Conservation (phyloP, 768 basidiomycete genomes). For the Sistotremastrum niveocremeum region DNA sequence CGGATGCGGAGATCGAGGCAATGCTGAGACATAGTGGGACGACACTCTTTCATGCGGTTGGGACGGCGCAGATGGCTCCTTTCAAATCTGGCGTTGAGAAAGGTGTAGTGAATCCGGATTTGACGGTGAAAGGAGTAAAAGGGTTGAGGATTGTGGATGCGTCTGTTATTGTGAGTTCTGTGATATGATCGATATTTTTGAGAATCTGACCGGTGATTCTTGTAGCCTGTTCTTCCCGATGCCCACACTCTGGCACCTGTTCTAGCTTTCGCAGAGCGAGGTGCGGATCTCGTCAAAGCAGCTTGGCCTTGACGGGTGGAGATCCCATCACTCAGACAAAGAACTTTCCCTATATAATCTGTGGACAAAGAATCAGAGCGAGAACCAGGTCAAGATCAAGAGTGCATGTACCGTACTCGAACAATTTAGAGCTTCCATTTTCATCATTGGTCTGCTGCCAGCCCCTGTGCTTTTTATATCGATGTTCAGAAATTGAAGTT, state of each 20-base stretch:
- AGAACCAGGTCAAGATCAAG: no score
- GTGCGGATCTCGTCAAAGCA: neutral
- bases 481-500: no score
- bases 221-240: neutral
- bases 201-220: constrained; percentile 3
- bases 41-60: constrained; percentile 19
- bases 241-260: neutral
- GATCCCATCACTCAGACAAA: no score
- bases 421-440: no score
- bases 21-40: constrained; percentile 12
- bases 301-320: neutral
- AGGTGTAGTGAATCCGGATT: constrained; percentile 25
- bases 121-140: constrained; percentile 16
- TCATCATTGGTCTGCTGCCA: no score
- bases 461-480: no score
- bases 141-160: constrained; percentile 24
- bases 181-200: neutral
- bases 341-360: no score
- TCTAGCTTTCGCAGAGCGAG: constrained; percentile 2
- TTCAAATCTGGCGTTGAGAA: constrained; percentile 10
- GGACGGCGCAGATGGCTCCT: constrained; percentile 22
- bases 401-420: no score
- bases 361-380: no score
- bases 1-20: constrained; percentile 17
- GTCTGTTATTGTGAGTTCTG: constrained; percentile 14